phyloP scores from a whole-genome alignment of 2,329 filamentous ascomycete genomes.

The Neurospora crassa region DNA sequence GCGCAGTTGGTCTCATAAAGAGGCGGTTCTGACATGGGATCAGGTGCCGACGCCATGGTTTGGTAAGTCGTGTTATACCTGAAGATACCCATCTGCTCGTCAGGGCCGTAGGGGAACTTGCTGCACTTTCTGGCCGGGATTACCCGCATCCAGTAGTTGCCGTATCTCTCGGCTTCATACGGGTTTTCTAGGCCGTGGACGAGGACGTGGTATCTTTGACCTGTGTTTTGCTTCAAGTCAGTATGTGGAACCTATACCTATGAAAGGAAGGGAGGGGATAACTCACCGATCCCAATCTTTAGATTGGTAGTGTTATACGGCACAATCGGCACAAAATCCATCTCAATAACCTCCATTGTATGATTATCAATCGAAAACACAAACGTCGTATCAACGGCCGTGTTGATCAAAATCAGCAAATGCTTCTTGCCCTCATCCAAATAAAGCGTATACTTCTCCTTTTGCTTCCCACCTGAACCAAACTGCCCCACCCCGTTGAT shows the following conservation, averaged over 20 bases:
- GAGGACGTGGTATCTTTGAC: slow-evolving; percentile 8
- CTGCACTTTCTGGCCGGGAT: background rate
- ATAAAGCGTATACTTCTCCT: slow-evolving; percentile 4
- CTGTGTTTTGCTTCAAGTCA: background rate
- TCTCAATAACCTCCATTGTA: slow-evolving; percentile 35
- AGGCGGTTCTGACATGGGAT: slow-evolving; percentile 5
- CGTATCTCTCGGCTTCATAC: background rate
- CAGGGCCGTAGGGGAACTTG: background rate
- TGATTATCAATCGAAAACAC: slow-evolving; percentile 37
- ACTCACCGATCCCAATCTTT: slow-evolving; percentile 32
- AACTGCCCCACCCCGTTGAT: slow-evolving; percentile 8
- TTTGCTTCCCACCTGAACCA: background rate
- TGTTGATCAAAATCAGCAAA: slow-evolving; percentile 34
- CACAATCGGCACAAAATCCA: slow-evolving; percentile 36
- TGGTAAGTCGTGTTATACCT: background rate
- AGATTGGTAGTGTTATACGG: slow-evolving; percentile 39
- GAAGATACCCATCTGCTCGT: slow-evolving; percentile 5
- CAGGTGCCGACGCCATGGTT: background rate
- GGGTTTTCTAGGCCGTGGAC: background rate
- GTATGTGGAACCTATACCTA: background rate
- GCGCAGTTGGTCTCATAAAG: slow-evolving; percentile 3
- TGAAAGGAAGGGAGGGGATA: background rate
- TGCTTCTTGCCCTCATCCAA: slow-evolving; percentile 28
- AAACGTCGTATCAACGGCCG: slow-evolving; percentile 32
- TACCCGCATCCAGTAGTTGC: slow-evolving; percentile 7